These are phyloP conservation scores for Penicillium polonicum DNA, from an alignment of 2,329 filamentous ascomycete genomes.

Conservation along the genomic window DNA sequence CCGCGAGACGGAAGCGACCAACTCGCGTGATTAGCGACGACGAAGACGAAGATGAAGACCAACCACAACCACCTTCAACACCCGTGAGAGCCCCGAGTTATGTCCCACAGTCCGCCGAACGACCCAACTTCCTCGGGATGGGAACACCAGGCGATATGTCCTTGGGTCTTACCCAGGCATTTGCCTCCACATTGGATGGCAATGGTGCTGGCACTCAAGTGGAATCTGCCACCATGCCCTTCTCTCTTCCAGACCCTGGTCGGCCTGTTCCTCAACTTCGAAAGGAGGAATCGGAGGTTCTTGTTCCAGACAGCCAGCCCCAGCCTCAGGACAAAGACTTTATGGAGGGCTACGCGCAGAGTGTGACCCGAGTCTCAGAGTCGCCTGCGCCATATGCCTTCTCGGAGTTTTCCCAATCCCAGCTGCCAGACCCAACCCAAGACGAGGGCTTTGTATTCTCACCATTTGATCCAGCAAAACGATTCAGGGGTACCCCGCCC, in stretches of 20 bases:
- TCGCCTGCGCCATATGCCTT: conserved; percentile 38
- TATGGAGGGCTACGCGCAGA: conserved; percentile 39
- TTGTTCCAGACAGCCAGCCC: conserved; percentile 58
- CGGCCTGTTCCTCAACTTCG: conserved; percentile 60
- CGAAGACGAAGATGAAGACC: conserved; percentile 61
- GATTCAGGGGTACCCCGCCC: conserved; percentile 64
- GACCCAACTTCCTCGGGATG: conserved; percentile 66
- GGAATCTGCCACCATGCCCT: conserved; percentile 51
- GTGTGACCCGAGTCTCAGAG: conserved; percentile 36
- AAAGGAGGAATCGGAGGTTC: conserved; percentile 62
- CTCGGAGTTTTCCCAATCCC: conserved; percentile 69
- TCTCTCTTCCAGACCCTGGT: conserved; percentile 51
- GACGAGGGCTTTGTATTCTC: conserved; percentile 73
- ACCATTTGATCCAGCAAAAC: conserved; percentile 64
- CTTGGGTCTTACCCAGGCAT: conserved; percentile 82
- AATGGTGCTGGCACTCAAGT: conserved; percentile 47
- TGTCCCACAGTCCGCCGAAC: conserved; percentile 34
- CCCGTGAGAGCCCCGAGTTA: conserved; percentile 33
- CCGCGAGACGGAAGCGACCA: conserved; percentile 50
- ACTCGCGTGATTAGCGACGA: conserved; percentile 66
- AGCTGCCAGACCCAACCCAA: conserved; percentile 74
- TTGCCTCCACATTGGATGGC: conserved; percentile 81
- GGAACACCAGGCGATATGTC: conserved; percentile 49
- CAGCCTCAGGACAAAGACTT: conserved; percentile 46
- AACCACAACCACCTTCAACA: conserved; percentile 35